Evolutionary conservation across 2,329 filamentous ascomycete genomes (phyloP), one percentile per base, ranked within the genome.

Genomic region (Penicillium crustosum): DNA sequence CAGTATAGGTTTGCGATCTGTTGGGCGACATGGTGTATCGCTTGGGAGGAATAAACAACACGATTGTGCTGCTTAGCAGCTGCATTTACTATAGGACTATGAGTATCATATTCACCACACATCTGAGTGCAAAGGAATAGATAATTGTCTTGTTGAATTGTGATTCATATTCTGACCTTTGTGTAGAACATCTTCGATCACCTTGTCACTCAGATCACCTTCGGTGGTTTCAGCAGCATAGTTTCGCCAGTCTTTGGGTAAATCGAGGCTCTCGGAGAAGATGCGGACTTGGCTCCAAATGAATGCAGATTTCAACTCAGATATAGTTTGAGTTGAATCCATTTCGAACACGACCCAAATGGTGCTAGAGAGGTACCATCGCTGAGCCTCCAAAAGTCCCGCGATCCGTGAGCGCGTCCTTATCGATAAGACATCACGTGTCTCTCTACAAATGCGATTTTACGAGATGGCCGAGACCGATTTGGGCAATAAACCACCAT

Each of bases 1-100:
- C 81, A 83, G 66, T 84, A 84, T 27, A 84, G 68, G 25, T 73
- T 76, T 64, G 83, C 79, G 60, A 85, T 82, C 66, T 84, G 81
- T 60, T 82, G 79, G 21, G 82, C 81, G 51, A 84, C 76, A 71
- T 84, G 81, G 49, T 83, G 79, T 52, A 81, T 79, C 39, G 82
- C 82, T 63, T 83, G 80, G 0, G 78, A 77, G 45, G 80, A 80
- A 72, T 83, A 84, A 41, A 82, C 79, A 55, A 78, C 72, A 48
- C 80, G 81, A 61, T 79, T 80, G 68, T 85, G 82, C 42, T 82
- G 78, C 58, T 79, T 80, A 53, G 83, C 69, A 38, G 77, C 74
- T 35, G 76, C 74, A 59, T 84, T 84, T 19, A 83, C 82, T 82
- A 55, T 45, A 23, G n/a, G 4, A 42, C n/a, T 23, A 47, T 62